Evolutionary conservation across 306 rosid genomes (phyloP).

Genomic region (Castanopsis chinensis): DNA sequence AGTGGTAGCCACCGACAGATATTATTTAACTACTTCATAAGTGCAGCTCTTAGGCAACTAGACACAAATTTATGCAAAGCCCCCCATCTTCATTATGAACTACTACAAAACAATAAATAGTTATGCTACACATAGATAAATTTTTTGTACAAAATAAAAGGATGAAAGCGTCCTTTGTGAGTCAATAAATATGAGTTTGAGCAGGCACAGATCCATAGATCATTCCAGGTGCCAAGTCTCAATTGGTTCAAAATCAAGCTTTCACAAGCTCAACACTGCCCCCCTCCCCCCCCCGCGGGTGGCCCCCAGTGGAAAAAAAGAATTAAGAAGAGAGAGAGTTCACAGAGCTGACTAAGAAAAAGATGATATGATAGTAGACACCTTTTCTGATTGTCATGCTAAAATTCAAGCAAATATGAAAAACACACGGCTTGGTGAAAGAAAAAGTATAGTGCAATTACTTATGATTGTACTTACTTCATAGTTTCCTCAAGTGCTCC

Average conservation of each 20-base stretch:
- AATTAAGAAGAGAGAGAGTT: not conserved
- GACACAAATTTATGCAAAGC: not conserved
- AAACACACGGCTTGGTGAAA: not conserved
- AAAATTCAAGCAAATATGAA: not conserved
- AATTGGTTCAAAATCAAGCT: not conserved
- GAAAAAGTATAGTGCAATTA: not conserved
- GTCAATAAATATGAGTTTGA: not conserved
- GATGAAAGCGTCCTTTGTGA: not conserved
- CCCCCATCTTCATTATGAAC: not conserved
- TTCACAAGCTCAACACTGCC: not conserved
- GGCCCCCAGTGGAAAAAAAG: too few species aligned
- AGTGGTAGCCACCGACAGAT: constrained; percentile 19
- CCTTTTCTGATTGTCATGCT: not conserved
- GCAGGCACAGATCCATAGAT: not conserved
- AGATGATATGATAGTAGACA: not conserved
- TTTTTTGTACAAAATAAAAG: not conserved
- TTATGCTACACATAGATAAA: not conserved
- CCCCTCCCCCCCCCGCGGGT: too few species aligned
- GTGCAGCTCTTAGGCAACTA: not conserved
- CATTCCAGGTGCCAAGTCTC: not conserved
- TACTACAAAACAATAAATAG: not conserved
- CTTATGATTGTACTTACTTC: constrained; percentile 51
- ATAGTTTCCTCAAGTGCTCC: constrained; percentile 82
- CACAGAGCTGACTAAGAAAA: not conserved
- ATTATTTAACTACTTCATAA: constrained; percentile 7